phyloP scores from a whole-genome alignment of 176 grass and related monocot genomes.

The Musa schizocarpa region DNA sequence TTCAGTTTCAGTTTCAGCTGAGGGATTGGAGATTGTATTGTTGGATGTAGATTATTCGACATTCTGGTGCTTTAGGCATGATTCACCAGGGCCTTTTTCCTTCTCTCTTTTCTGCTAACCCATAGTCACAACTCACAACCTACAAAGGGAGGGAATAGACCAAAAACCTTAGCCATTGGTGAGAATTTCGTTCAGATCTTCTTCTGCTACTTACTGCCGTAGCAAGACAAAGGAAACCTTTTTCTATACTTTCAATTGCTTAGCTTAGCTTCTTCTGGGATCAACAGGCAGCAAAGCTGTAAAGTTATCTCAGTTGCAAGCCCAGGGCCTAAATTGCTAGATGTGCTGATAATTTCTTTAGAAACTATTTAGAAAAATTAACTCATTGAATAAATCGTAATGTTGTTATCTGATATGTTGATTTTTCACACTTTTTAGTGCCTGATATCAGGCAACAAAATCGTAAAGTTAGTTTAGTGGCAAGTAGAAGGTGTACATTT shows the following conservation, averaged over 20 bases:
- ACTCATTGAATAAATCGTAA: no score
- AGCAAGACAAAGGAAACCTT: background rate
- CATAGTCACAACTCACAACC: background rate
- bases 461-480: no score
- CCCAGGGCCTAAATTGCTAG: background rate
- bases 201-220: background rate
- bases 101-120: background rate
- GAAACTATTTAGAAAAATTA: background rate
- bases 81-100: background rate
- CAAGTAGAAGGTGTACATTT: no score
- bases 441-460: no score
- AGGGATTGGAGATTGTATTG: background rate
- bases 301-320: background rate
- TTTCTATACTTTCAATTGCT: background rate
- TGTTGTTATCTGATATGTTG: no score
- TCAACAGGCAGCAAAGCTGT: background rate
- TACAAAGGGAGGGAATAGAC: background rate
- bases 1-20: background rate
- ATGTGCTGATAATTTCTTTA: background rate
- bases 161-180: background rate
- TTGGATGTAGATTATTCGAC: background rate
- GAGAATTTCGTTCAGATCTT: background rate
- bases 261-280: background rate
- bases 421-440: no score
- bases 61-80: background rate